A percentile compares a stretch with the other conserved stretches of the same genome.
Evolutionary conservation across 306 rosid species (phyloP).

Genomic region (Cicer chorassanicum): DNA sequence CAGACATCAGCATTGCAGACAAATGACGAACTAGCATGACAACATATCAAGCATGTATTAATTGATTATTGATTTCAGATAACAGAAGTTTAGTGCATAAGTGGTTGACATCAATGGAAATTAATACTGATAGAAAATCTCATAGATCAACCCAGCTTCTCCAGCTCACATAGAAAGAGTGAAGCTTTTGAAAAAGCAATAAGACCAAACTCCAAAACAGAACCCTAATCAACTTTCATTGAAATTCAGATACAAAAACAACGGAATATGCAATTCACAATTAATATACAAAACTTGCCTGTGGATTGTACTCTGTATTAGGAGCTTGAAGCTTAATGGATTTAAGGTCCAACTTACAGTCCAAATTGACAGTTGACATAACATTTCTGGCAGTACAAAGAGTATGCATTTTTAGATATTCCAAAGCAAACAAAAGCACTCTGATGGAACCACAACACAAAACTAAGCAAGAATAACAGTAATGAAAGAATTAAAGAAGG

Average conservation of each 20-base stretch:
- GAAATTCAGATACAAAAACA: neutral
- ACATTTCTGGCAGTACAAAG: slow-evolving; percentile 62
- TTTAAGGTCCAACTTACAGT: slow-evolving; percentile 91
- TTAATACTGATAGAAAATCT: slow-evolving; percentile 16
- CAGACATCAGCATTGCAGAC: slow-evolving; percentile 26
- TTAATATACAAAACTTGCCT: slow-evolving; percentile 54
- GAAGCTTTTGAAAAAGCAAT: neutral
- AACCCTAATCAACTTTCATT: slow-evolving; percentile 19
- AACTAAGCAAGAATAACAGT: slow-evolving; percentile 6
- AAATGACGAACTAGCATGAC: slow-evolving; percentile 28
- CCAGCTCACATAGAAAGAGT: neutral
- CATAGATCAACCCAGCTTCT: slow-evolving; percentile 20
- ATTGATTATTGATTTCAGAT: slow-evolving; percentile 16
- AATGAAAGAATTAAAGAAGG: neutral
- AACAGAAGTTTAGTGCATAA: neutral
- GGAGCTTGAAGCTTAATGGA: slow-evolving; percentile 86
- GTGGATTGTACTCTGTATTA: slow-evolving; percentile 94
- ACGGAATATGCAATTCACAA: neutral
- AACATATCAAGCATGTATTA: neutral
- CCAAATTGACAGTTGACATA: slow-evolving; percentile 90
- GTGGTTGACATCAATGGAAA: slow-evolving; percentile 1
- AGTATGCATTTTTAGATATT: neutral
- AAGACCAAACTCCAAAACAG: neutral
- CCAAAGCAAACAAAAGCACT: slow-evolving; percentile 12
- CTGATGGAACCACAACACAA: neutral